phyloP scores from a whole-genome alignment of 2,329 filamentous ascomycete genomes.

The Exophiala alcalophila region DNA sequence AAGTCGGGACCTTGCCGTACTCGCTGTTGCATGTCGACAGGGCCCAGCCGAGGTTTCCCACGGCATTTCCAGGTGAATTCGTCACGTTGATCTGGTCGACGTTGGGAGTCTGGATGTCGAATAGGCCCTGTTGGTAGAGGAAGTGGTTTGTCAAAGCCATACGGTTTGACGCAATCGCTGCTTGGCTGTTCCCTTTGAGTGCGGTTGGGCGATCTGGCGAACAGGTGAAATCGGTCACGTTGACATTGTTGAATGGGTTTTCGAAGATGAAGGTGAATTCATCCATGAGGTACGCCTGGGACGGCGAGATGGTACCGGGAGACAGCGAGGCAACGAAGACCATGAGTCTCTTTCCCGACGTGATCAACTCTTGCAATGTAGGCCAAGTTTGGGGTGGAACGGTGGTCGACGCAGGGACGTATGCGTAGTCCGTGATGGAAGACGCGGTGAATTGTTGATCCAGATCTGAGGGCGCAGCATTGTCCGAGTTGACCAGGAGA shows the following conservation, averaged over 20 bases:
- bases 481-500: slow-evolving; percentile 68
- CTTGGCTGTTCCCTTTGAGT: slow-evolving; percentile 45
- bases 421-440: slow-evolving; percentile 62
- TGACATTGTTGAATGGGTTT: slow-evolving; percentile 64
- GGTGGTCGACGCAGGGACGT: slow-evolving; percentile 49
- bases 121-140: slow-evolving; percentile 50
- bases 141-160: slow-evolving; percentile 81
- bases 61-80: slow-evolving; percentile 59
- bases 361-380: slow-evolving; percentile 67
- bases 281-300: slow-evolving; percentile 45
- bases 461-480: slow-evolving; percentile 55
- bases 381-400: slow-evolving; percentile 59
- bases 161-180: slow-evolving; percentile 56
- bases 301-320: slow-evolving; percentile 27
- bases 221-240: slow-evolving; percentile 67
- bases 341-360: slow-evolving; percentile 62
- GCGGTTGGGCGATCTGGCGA: slow-evolving; percentile 62
- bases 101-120: slow-evolving; percentile 60
- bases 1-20: slow-evolving; percentile 63
- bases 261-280: slow-evolving; percentile 61
- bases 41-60: slow-evolving; percentile 51
- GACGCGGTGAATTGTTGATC: slow-evolving; percentile 55
- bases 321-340: slow-evolving; percentile 61
- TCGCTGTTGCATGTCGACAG: slow-evolving; percentile 53
- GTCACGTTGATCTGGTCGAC: slow-evolving; percentile 59